A percentile compares a stretch with the other conserved stretches of the same genome.
Conservation (phyloP, 83 land plant species). For the Thuja plicata region DNA sequence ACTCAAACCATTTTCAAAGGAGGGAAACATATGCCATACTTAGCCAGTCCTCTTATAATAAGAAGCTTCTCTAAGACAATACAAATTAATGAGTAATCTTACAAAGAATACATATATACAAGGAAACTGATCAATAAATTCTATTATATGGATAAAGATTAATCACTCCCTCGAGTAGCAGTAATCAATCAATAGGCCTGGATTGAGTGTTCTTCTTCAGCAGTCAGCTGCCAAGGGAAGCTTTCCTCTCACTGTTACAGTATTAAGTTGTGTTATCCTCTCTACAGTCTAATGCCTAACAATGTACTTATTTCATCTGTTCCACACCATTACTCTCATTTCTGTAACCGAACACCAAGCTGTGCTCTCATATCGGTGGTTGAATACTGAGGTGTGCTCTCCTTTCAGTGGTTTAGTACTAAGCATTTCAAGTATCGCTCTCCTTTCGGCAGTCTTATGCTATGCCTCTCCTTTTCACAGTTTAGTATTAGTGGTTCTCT, state of each 20-base stretch:
- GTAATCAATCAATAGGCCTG: neutral
- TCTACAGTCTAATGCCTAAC: neutral
- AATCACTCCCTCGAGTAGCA: neutral
- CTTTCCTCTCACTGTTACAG: neutral
- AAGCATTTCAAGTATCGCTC: neutral
- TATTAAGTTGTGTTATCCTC: neutral
- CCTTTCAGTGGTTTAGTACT: neutral
- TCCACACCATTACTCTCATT: neutral
- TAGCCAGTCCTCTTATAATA: neutral
- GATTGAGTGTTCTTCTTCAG: no score
- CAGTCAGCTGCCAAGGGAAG: neutral
- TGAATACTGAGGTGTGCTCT: neutral
- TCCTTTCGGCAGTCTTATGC: neutral
- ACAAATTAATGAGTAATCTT: neutral
- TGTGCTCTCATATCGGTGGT: neutral
- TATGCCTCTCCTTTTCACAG: neutral
- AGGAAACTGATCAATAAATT: neutral
- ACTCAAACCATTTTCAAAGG: no score
- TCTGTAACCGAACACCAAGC: no score
- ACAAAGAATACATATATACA: neutral
- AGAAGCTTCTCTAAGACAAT: neutral
- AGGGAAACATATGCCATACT: no score
- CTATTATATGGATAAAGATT: neutral
- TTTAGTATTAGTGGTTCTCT: neutral
- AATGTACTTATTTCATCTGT: neutral